phyloP scores from a whole-genome alignment of 192 early-diverging fungal genomes.

The Entophlyctis luteolus region DNA sequence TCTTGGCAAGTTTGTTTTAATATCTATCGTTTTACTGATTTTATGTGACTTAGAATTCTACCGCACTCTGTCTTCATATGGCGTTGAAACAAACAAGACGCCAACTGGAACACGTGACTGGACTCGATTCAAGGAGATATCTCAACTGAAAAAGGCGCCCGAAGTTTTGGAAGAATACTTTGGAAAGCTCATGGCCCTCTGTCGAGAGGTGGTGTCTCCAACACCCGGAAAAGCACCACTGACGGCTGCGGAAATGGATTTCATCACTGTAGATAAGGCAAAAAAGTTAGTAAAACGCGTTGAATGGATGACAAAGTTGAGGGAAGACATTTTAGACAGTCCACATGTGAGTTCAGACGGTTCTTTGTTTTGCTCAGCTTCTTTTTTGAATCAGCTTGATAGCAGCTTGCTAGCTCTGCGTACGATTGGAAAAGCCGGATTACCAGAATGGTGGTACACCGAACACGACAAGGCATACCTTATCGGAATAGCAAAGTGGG shows the following conservation, averaged over 20 bases:
- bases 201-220: constrained; percentile 53
- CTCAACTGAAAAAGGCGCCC: constrained; percentile 63
- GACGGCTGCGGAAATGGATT: constrained; percentile 22
- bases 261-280: constrained; percentile 64
- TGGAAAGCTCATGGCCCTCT: constrained; percentile 55
- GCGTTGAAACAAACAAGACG: constrained; percentile 35
- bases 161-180: constrained; percentile 66
- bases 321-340: constrained; percentile 57
- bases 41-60: constrained; percentile 39
- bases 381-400: constrained; percentile 32
- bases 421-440: constrained; percentile 35
- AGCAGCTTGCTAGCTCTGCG: constrained; percentile 25
- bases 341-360: constrained; percentile 44
- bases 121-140: constrained; percentile 66
- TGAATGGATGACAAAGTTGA: constrained; percentile 63
- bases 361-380: background rate
- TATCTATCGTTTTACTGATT: constrained; percentile 8
- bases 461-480: constrained; percentile 66
- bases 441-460: constrained; percentile 69
- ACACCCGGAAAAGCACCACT: constrained; percentile 15
- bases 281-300: constrained; percentile 66
- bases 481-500: constrained; percentile 66
- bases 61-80: constrained; percentile 47
- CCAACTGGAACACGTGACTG: constrained; percentile 44
- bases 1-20: constrained; percentile 26